Evolutionary conservation across 148 eudicot species (phyloP).

Genomic region (Cornus controversa): DNA sequence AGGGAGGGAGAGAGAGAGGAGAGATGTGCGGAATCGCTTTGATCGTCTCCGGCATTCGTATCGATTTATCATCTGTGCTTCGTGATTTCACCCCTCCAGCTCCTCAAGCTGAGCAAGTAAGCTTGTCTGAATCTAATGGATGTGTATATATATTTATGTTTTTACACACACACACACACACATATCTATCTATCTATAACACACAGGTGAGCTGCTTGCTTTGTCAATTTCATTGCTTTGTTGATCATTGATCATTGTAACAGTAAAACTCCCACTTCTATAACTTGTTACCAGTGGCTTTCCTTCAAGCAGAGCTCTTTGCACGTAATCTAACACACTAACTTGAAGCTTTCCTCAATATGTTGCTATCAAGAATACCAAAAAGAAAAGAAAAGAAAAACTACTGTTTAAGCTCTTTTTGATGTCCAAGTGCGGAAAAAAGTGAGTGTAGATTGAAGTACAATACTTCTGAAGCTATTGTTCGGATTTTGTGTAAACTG

Average conservation of each 20-base stretch:
- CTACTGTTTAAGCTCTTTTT: no score
- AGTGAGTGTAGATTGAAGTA: no score
- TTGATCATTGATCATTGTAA: no score
- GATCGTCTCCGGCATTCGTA: conserved; percentile 52
- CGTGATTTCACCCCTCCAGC: conserved; percentile 17
- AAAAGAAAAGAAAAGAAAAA: no score
- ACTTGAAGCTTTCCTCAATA: neutral
- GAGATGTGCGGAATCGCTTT: conserved; percentile 90
- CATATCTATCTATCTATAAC: no score
- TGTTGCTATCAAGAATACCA: neutral
- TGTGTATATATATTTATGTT: neutral
- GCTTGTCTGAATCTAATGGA: neutral
- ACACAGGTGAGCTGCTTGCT: neutral
- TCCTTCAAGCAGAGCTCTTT: neutral
- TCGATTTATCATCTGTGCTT: conserved; percentile 31
- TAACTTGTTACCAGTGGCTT: neutral
- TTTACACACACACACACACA: no score
- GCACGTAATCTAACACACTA: no score
- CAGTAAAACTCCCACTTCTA: no score
- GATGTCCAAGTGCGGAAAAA: no score
- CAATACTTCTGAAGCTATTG: no score
- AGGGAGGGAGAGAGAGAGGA: neutral
- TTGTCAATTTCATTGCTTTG: no score
- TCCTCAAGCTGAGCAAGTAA: conserved; percentile 42
- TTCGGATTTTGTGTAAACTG: no score